phyloP scores from a whole-genome alignment of 2,329 filamentous ascomycete species.

The Ceratocystis eucalypticola region DNA sequence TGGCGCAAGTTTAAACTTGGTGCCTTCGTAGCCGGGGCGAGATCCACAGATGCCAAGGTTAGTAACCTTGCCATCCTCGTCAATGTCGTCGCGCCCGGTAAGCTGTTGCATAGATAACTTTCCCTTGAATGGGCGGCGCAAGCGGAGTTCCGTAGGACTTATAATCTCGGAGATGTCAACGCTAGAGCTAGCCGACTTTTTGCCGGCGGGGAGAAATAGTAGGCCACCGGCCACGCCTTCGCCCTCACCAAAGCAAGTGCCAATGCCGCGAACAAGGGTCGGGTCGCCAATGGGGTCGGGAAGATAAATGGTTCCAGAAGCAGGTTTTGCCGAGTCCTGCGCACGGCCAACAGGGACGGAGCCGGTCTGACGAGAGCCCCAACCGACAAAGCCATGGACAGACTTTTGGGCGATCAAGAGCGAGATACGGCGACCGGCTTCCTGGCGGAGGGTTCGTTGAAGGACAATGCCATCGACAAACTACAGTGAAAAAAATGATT shows the following conservation, averaged over 20 bases:
- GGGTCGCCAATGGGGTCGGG: conserved; percentile 79
- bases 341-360: conserved; percentile 88
- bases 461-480: conserved; percentile 93
- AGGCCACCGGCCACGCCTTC: conserved; percentile 67
- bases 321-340: conserved; percentile 74
- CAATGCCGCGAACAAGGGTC: conserved; percentile 62
- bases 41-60: conserved; percentile 41
- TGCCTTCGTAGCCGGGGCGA: conserved; percentile 56
- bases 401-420: conserved; percentile 94
- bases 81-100: conserved; percentile 63
- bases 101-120: conserved; percentile 63
- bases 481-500: conserved; percentile 31
- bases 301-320: conserved; percentile 68
- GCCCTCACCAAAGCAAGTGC: conserved; percentile 63
- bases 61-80: conserved; percentile 49
- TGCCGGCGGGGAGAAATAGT: conserved; percentile 72
- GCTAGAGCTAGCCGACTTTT: conserved; percentile 62
- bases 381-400: conserved; percentile 84
- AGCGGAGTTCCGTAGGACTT: conserved; percentile 63
- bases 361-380: conserved; percentile 69
- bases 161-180: conserved; percentile 72
- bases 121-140: conserved; percentile 80
- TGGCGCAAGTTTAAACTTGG: conserved; percentile 74
- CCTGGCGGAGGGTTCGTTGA: conserved; percentile 75
- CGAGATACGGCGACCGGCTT: conserved; percentile 76